Percentiles rank a stretch among this genome's conserved stretches.
These are phyloP conservation scores for Triangularia setosa DNA, from an alignment of 2,329 filamentous ascomycete species.

Conservation along the genomic window DNA sequence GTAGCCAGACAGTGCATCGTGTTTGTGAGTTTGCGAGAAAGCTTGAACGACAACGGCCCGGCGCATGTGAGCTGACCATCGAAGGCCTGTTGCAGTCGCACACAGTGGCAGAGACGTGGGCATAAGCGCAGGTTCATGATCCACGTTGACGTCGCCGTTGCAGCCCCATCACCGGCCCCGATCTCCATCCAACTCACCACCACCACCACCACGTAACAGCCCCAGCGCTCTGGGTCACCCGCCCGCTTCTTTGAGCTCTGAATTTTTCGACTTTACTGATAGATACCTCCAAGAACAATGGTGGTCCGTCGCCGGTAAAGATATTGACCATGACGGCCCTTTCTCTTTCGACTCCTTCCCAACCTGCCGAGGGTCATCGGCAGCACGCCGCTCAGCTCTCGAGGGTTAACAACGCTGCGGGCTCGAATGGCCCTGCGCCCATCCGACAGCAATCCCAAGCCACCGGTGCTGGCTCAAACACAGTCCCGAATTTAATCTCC, in stretches of 20 bases:
- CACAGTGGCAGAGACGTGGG: background rate
- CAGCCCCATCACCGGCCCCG: background rate
- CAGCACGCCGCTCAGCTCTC: slow-evolving; percentile 17
- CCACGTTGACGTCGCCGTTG: slow-evolving; percentile 7
- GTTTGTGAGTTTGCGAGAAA: background rate
- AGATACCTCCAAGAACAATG: slow-evolving; percentile 17
- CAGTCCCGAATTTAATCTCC: slow-evolving; percentile 4
- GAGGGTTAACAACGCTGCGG: slow-evolving; percentile 12
- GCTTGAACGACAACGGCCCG: background rate
- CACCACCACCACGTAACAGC: background rate
- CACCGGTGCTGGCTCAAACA: background rate
- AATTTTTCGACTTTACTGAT: background rate
- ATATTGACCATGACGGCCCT: slow-evolving; percentile 25
- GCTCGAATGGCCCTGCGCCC: slow-evolving; percentile 16
- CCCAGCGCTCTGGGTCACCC: background rate
- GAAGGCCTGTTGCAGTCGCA: background rate
- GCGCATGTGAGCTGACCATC: background rate
- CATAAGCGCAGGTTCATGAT: background rate
- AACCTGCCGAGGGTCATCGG: slow-evolving; percentile 15
- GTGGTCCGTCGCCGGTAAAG: slow-evolving; percentile 5
- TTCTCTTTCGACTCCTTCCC: slow-evolving; percentile 18
- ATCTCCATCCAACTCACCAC: background rate
- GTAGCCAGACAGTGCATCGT: background rate
- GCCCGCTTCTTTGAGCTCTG: background rate
- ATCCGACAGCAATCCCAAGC: slow-evolving; percentile 13